phyloP scores from a whole-genome alignment of 2,329 filamentous ascomycete genomes.

The Pyrenophora teres region DNA sequence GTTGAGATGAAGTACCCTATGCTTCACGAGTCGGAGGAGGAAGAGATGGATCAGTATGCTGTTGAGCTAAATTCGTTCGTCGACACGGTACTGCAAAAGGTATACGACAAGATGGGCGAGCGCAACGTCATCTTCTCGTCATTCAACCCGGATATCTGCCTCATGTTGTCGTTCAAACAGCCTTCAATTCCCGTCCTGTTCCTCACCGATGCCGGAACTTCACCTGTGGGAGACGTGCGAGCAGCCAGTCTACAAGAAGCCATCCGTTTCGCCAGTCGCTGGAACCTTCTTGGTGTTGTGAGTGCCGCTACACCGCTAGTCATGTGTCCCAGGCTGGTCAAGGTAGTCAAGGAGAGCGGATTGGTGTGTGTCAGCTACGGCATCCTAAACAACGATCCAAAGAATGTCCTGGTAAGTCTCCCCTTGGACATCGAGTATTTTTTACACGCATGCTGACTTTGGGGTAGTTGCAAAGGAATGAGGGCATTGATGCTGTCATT shows the following conservation, averaged over 20 bases:
- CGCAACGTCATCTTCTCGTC: constrained; percentile 97
- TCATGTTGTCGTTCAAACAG: constrained; percentile 94
- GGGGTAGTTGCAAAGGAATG: constrained; percentile 78
- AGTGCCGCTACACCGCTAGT: constrained; percentile 86
- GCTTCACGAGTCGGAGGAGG: constrained; percentile 91
- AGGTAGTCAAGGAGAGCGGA: constrained; percentile 91
- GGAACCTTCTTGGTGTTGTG: constrained; percentile 93
- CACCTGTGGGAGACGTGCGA: constrained; percentile 81
- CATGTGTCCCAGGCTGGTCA: constrained; percentile 83
- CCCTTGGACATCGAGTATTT: background rate
- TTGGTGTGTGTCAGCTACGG: constrained; percentile 96
- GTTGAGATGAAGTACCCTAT: constrained; percentile 99
- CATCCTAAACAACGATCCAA: constrained; percentile 82
- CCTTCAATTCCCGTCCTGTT: constrained; percentile 95
- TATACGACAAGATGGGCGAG: constrained; percentile 80
- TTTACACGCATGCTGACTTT: background rate
- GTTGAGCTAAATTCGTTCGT: constrained; percentile 97
- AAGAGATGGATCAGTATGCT: constrained; percentile 95
- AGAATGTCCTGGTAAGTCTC: constrained; percentile 74
- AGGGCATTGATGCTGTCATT: constrained; percentile 97
- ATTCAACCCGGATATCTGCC: constrained; percentile 96
- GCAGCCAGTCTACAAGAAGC: constrained; percentile 93
- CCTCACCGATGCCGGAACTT: constrained; percentile 85
- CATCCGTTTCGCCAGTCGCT: constrained; percentile 88
- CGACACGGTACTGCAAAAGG: constrained; percentile 86